Evolutionary conservation across 2,329 filamentous ascomycete genomes (phyloP).

Genomic region (Calonectria pseudoreteaudii): DNA sequence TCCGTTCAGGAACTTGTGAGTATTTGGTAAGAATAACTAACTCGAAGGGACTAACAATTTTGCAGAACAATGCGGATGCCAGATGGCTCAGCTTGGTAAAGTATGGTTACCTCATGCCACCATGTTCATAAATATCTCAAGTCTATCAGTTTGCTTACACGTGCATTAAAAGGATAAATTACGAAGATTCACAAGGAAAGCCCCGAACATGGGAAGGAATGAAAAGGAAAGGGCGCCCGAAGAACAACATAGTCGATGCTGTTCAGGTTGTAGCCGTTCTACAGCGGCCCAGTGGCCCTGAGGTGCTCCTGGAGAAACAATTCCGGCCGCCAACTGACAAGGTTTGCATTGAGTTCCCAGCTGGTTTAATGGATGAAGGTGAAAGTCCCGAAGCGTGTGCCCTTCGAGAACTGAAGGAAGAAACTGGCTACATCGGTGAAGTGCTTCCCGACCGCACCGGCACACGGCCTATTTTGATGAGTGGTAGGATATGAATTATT

Average conservation of each 20-base stretch:
- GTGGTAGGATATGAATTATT: not conserved
- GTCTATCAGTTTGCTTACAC: not conserved
- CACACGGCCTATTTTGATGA: conserved; percentile 13
- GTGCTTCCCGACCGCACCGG: conserved; percentile 41
- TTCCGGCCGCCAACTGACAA: conserved; percentile 72
- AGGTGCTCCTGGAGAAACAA: conserved; percentile 76
- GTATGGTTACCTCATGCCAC: not conserved
- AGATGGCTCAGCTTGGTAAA: conserved; percentile 24
- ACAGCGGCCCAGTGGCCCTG: conserved; percentile 61
- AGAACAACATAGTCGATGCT: conserved; percentile 72
- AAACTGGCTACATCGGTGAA: conserved; percentile 73
- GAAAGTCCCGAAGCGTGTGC: conserved; percentile 72
- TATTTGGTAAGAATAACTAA: not conserved
- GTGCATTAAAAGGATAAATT: conserved; percentile 63
- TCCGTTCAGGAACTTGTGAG: conserved; percentile 18
- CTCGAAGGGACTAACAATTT: not conserved
- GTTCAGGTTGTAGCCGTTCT: conserved; percentile 80
- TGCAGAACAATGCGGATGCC: conserved; percentile 11
- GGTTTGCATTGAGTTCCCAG: conserved; percentile 73
- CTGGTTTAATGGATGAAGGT: conserved; percentile 71
- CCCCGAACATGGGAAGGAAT: conserved; percentile 77
- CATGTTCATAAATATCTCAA: not conserved
- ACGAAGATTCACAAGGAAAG: conserved; percentile 71
- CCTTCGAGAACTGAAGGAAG: conserved; percentile 73
- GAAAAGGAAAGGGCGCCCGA: conserved; percentile 75